Base-by-base conservation (phyloP, 2,329 filamentous ascomycete species). In the Diaporthe sp. region DNA sequence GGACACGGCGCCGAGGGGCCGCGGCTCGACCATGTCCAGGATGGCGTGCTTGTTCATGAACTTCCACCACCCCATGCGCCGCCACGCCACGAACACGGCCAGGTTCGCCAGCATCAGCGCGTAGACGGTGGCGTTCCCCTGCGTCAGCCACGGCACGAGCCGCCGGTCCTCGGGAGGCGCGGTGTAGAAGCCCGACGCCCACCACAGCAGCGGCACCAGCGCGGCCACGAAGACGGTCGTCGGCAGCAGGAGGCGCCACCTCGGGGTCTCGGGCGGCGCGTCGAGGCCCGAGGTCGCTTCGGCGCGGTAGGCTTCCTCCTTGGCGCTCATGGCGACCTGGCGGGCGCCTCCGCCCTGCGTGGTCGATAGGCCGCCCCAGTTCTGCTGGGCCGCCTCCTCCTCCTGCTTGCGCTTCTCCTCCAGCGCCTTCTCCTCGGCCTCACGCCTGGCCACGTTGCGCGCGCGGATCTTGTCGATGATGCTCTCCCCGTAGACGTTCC, bases 41-140 rank as follows among this genome's bases (percentile, higher is more conserved):
- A 94, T 85, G 84, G 94, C 92, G 85, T 93, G 93, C 77, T 87
- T 90, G 84, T 95, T 96, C 78, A 95, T 84, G 22, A 91, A 71
- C 17, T 85, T 83, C 92, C 93, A 96, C 42, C 92, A 79, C 1
- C 91, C 90, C 63, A 93, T 93, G 15, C 91, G 78, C 78, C 88
- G 89, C 92, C 93, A 95, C 39, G 87, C 84, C 34, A 88, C 74
- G 78, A 88, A 92, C 15, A 93, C 85, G 53, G 87, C 78, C 9
- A 88, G 75, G 82, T 95, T 95, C 67, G 88, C 75, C n/a, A 84
- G 86, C 60, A 95, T 87, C 57, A 96, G 83, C 9, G 86, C 85
- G 47, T 87, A 85, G n/a, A 95, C 85, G 3, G 94, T 95, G 17
- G 92, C 91, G 3, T 89, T 87, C 20, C 92, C 88, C 2, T 92